A percentile compares a stretch with the other conserved stretches of the same genome.
Evolutionary conservation across 495 filamentous ascomycete species (phyloP).

Genomic region (Trichoderma virens): DNA sequence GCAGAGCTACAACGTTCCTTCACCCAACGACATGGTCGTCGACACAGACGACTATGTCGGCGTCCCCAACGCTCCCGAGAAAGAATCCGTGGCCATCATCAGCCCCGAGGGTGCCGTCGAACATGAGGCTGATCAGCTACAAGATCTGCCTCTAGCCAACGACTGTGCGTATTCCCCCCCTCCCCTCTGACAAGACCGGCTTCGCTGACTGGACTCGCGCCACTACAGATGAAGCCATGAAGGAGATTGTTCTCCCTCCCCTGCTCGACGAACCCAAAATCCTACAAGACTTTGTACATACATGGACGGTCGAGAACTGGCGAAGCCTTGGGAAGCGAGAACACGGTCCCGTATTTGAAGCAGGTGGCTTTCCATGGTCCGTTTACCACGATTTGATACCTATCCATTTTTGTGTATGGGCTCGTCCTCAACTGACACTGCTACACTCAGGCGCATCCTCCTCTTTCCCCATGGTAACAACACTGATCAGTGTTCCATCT

Average conservation of each 20-base stretch:
- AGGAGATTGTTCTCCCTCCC: constrained; percentile 56
- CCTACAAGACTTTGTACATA: constrained; percentile 67
- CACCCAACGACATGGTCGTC: constrained; percentile 58
- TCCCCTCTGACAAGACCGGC: neutral
- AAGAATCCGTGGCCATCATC: constrained; percentile 79
- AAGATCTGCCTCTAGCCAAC: constrained; percentile 52
- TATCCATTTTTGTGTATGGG: neutral
- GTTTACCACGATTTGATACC: constrained; percentile 17
- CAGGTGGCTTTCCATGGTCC: constrained; percentile 82
- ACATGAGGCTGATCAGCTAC: constrained; percentile 30
- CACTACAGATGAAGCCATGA: constrained; percentile 71
- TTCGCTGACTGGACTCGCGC: neutral
- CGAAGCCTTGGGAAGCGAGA: constrained; percentile 62
- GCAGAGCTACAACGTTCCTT: constrained; percentile 30
- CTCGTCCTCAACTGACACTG: neutral
- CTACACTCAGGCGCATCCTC: constrained; percentile 65
- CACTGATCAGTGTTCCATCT: constrained; percentile 84
- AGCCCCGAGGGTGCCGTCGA: constrained; percentile 52
- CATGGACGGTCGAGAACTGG: constrained; percentile 86
- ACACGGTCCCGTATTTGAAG: constrained; percentile 81
- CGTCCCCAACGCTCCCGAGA: constrained; percentile 56
- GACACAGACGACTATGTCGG: constrained; percentile 62
- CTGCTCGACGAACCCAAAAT: constrained; percentile 58
- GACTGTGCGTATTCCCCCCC: constrained; percentile 52
- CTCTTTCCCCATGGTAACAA: constrained; percentile 95